Base-by-base conservation (phyloP, 352 stramenopile genomes). In the Phytophthora sansomeana region DNA sequence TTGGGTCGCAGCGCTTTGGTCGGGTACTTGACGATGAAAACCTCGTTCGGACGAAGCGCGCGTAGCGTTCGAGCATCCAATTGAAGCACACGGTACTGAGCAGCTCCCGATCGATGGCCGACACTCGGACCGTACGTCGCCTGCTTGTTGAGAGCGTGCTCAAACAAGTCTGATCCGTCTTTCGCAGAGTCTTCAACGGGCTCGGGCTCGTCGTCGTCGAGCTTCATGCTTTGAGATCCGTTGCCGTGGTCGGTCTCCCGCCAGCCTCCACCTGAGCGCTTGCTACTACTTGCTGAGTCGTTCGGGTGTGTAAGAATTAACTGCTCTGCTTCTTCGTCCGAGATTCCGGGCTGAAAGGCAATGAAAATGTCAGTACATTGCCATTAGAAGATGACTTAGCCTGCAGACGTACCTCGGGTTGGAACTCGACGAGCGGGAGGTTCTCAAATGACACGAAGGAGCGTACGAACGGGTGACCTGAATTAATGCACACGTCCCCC, bases 381-480 rank as follows among this genome's bases (percentile, higher is more conserved):
- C 16, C 29, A 7, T 14, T 29, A 28, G 4, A 11, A 47, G 19
- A 35, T 21, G 33, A 53, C 73, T 19, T 84, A 19, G 19, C 14
- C 17, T 29, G 41, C 32, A 32, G 11, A 72, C 72, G 21, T 69
- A 92, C 81, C 67, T 68, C 68, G 1, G 87, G 87, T 52, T 93
- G 80, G 63, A 99, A 99, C 70, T 99, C 94, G 24, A 99, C 94
- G 4, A 99, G 83, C 33, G 96, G 96, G 17, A 99, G 78, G 39
- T 97, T 92, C 61, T 99, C 96, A 58, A 98, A 99, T 21, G 94
- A 98, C 21, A 98, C 72, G 52, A 98, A 98, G 1, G 89, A 98
- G 14, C 96, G 89, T 16, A 98, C 74, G 65, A 99, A 99, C 13
- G 91, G 94, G 59, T 99, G 96, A 9, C 91, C 89, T 39, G 96